Evolutionary conservation across 2,329 filamentous ascomycete species (phyloP).

Genomic region (Nemania sp.): DNA sequence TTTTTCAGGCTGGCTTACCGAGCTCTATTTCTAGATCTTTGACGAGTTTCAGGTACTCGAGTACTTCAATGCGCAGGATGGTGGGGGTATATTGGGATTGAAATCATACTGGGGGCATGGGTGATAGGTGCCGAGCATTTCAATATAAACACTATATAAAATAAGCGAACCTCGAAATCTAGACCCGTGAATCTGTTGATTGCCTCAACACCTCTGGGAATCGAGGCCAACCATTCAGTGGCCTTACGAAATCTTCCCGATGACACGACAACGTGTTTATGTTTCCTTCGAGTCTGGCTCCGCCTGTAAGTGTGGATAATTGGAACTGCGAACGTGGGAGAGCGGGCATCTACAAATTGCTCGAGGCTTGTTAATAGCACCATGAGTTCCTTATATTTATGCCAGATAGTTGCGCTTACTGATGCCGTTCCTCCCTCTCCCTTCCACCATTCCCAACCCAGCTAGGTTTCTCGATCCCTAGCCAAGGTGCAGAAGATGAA

Average conservation of each 20-base stretch:
- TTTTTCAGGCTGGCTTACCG: too few species aligned
- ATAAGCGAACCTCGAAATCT: constrained; percentile 42
- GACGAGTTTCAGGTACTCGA: constrained; percentile 66
- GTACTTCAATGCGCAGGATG: constrained; percentile 35
- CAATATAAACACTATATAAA: not conserved
- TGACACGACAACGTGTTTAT: constrained; percentile 52
- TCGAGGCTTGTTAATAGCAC: not conserved
- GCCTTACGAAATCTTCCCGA: constrained; percentile 59
- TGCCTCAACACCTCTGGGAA: constrained; percentile 62
- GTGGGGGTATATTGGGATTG: not conserved
- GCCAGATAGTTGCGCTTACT: not conserved
- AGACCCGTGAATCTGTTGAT: constrained; percentile 66
- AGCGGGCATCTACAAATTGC: not conserved
- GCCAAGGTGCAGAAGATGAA: not conserved
- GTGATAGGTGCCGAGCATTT: not conserved
- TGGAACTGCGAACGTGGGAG: too few species aligned
- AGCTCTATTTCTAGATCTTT: constrained; percentile 63
- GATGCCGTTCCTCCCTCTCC: not conserved
- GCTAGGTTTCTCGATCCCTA: not conserved
- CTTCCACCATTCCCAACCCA: not conserved
- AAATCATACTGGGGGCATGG: not conserved
- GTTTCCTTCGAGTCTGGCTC: constrained; percentile 62
- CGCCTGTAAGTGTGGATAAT: constrained; percentile 57
- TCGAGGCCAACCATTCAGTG: constrained; percentile 58
- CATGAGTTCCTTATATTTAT: not conserved